Evolutionary conservation across 164 flowering plant species (phyloP), one percentile per base, ranked within the genome.

Genomic region (Kingdonia uniflora): DNA sequence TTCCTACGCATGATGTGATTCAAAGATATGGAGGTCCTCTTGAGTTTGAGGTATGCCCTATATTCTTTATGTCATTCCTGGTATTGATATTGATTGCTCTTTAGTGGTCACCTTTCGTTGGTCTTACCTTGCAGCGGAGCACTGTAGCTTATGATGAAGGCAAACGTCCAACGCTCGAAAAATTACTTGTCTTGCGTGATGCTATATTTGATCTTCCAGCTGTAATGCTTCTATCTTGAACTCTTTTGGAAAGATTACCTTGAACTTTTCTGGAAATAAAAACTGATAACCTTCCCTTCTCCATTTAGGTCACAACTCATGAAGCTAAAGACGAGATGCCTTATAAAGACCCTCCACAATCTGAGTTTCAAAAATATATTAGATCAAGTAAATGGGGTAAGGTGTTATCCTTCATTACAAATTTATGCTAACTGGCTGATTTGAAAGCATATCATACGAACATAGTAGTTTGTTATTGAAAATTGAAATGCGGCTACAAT

Each of bases 151-250:
- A 77, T 58, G 77, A 77, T 56, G 79, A 77, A 62, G 80, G 74
- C 58, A 82, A 74, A 59, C 58, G 65, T 10, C 73, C 65, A 8
- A 42, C 64, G 5, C 66, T 77, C 19, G 73, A 77, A 57, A 62
- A 65, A 52, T 77, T 75, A 29, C 46, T 76, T 63, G 53, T 70
- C 55, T 74, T 80, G 56, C 56, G 54, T 39, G 85, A 77, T 61
- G 80, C 82, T 40, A 70, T 80, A 37, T 75, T 82, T 49, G 85
- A 80, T 65, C 80, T 80, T 46, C 85, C 85, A 42, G 53, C 68
- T 26, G 85, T 78, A 75, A 8, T 51, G 54, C 53, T 22, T 19
- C 53, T 38, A 16, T 45, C 46, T 48, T 52, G 23, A 33, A 42
- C 4, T 29, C 35, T 29, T 29, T 8, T n/a, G n/a, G n/a, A n/a